These are phyloP conservation scores for Phlegmacium glaucopus DNA, from an alignment of 768 basidiomycete genomes.

Conservation along the genomic window DNA sequence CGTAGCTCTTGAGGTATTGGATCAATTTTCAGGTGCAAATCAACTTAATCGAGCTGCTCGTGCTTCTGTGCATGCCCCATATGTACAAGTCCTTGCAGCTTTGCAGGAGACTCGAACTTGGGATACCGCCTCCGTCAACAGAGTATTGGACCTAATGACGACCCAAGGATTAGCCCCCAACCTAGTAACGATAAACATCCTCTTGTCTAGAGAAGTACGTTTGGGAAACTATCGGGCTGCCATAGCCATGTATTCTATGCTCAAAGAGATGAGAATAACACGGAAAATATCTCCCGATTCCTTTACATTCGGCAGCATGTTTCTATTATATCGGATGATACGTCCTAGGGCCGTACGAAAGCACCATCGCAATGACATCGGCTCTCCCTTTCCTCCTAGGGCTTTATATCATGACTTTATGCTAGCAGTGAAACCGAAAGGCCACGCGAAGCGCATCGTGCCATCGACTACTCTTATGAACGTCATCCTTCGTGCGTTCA, in stretches of 20 bases:
- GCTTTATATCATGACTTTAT: conserved; percentile 45
- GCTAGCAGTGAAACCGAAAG: conserved; percentile 18
- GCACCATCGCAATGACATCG: conserved; percentile 16
- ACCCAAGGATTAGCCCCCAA: conserved; percentile 34
- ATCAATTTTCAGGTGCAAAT: conserved; percentile 1
- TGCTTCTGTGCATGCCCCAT: conserved; percentile 23
- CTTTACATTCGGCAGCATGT: conserved; percentile 42
- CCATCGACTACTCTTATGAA: conserved; percentile 35
- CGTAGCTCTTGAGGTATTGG: conserved; percentile 6
- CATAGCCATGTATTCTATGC: conserved; percentile 39
- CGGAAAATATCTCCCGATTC: conserved; percentile 34
- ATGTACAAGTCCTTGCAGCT: no score
- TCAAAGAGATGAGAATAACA: conserved; percentile 30
- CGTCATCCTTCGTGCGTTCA: conserved; percentile 41
- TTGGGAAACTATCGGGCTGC: conserved; percentile 29
- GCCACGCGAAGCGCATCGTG: conserved; percentile 16
- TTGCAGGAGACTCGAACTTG: conserved; percentile 27
- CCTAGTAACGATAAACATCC: conserved; percentile 42
- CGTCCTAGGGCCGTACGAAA: conserved; percentile 2
- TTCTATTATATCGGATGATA: conserved; percentile 21
- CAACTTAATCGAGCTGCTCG: background rate
- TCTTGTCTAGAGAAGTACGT: conserved; percentile 39
- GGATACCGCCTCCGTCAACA: conserved; percentile 28
- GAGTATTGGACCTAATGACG: conserved; percentile 37
- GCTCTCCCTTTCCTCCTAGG: conserved; percentile 32